Base-by-base conservation (phyloP, 768 basidiomycete species). In the Tephrocybe sp. region DNA sequence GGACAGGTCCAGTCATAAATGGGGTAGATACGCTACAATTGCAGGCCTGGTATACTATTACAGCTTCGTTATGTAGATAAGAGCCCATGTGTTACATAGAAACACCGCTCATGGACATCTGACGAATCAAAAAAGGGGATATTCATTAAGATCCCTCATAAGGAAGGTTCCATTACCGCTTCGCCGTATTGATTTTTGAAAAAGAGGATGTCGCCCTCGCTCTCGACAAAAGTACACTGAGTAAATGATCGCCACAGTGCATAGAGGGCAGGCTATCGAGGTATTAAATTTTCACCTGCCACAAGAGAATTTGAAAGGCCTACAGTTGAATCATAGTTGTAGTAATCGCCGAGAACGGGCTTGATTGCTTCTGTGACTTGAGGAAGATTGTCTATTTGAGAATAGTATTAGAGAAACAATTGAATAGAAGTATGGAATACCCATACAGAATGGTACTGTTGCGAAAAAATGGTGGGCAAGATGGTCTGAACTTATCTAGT, bases 391-490 rank as follows among this genome's bases (percentile, higher is more conserved):
- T 83, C 80, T 82, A 9, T 22, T 24, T 16, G n/a, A 16, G n/a
- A 22, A 36, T 5, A n/a, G n/a, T n/a, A 35, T 43, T 13, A 28
- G 28, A 25, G 5, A 18, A 40, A 41, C 22, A 28, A 36, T 42
- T 39, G 21, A 0, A 5, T 28, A 28, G 15, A 26, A 49, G 37
- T 48, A 36, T 11, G 50, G 52, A 59, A 46, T 56, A 28, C 8
- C 59, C 78, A 64, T 59, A 83, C 80, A 84, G 61, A 83, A 84
- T 43, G 82, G 81, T 31, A 79, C 66, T n/a, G 63, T 68, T 19
- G 75, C 69, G 66, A 84, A 84, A 54, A 83, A 78, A 57, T 84
- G 81, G 58, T 84, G 82, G 2, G 79, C 78, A 42, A 84, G 69
- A 56, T 84, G 73, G 66, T 79, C 69, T 55, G 72, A 63, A 65